Evolutionary conservation across 2,329 filamentous ascomycete genomes (phyloP), one percentile per base, ranked within the genome.

Genomic region (Aspergillus sp.): DNA sequence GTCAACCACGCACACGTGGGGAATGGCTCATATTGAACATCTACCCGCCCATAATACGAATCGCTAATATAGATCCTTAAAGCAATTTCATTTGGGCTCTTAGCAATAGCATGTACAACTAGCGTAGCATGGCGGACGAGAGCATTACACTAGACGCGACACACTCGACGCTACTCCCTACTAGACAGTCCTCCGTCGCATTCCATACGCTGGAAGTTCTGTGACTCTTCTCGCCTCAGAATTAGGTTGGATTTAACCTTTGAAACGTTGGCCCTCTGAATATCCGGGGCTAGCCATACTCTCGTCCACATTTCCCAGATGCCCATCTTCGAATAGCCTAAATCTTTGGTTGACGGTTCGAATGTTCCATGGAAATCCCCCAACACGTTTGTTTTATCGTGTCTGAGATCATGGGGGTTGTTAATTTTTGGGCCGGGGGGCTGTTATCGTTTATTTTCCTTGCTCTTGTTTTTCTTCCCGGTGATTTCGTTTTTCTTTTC

Each of bases 321-420:
- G 18, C 18, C 22, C 22, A 22, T 47, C 11, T 9, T 47, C 18
- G 18, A 47, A 24, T 11, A n/a, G 14, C 36, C 36, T 42, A 47
- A 47, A 24, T 47, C 20, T 56, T 51, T 50, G 46, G 20, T 16
- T 29, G 29, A 31, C 45, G n/a, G 54, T 55, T 55, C 16, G 46
- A 50, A 55, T 22, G 36, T 55, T 55, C 54, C 46, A 50, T 31
- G n/a, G 53, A 42, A 50, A 16, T 14, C 24, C 49, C 46, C 46
- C 53, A 20, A 20, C 10, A 20, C 16, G 12, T 46, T 46, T 22
- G n/a, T 20, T 46, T 18, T 14, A 10, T 49, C 22, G 4, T 26
- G 16, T 50, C 45, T 55, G 49, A 14, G 12, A 36, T 36, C 11
- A 5, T 36, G 10, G 32, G 32, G 32, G 32, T 11, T 42, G 36